Base-by-base conservation (phyloP, 139 green algal genomes). In the Auxenochlorella pyrenoidosa region DNA sequence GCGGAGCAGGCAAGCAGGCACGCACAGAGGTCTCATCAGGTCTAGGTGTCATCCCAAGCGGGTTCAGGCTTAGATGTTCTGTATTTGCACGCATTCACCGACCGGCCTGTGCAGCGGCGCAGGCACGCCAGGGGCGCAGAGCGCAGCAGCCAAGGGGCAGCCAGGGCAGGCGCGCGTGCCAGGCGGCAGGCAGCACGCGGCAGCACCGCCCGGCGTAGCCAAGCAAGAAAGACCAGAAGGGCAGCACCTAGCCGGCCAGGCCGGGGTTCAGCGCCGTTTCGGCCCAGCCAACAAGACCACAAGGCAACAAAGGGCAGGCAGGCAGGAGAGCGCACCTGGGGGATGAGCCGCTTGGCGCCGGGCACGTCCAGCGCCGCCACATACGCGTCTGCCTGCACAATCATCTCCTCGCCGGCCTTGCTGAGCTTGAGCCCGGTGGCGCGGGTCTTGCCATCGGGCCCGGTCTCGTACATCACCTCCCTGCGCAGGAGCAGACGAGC, bases 351-450 rank as follows among this genome's bases (percentile, higher is more conserved):
- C 92, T 99, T 97, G 58, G 96, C 97, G 38, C 97, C 97, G 0
- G 97, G 97, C 40, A 99, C 96, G 82, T 99, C 97, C 73, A 99
- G 92, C 0, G 97, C 97, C n/a, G 96, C 97, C 5, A 99, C 96
- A 87, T 99, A 99, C 8, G 86, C 95, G 82, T 99, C 97, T 30
- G 97, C 97, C 30, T 86, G 94, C 2, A 97, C 86, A 24, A 96
- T 65, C 86, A 93, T 40, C 87, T 96, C 92, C 32, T 91, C 24
- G 24, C 85, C 88, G 1, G 87, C 89, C 71, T 90, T 86, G 41
- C 85, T 94, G 21, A 99, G 58, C 16, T 89, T 87, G 47, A 99
- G 90, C 5, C 97, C 97, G 0, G 92, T 98, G 16, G 98, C 96
- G 18, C 68, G 84, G 63, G 87, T 92, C 34, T 47, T 24, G 79